These are phyloP conservation scores for Arachnopeziza araneosa DNA, from an alignment of 2,329 filamentous ascomycete species.

Conservation along the genomic window DNA sequence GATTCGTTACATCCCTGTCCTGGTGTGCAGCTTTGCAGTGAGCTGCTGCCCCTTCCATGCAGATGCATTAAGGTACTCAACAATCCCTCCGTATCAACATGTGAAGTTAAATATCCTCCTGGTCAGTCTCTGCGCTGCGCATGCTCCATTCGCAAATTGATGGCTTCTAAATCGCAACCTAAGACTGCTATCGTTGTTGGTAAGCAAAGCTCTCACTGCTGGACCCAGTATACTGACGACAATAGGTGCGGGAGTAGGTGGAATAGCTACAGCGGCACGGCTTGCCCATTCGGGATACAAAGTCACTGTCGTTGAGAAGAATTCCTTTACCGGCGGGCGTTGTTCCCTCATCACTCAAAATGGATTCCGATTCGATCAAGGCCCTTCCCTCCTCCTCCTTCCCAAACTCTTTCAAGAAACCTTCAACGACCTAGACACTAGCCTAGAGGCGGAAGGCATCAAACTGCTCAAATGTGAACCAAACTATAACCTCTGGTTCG, in stretches of 20 bases:
- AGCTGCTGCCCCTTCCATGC: no score
- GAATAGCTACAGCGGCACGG: slow-evolving; percentile 65
- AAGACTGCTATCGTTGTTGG: slow-evolving; percentile 50
- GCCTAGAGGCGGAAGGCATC: slow-evolving; percentile 59
- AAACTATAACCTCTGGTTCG: slow-evolving; percentile 71
- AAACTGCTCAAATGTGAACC: slow-evolving; percentile 65
- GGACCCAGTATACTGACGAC: slow-evolving; percentile 7
- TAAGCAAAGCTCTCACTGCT: slow-evolving; percentile 27
- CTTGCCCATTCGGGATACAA: slow-evolving; percentile 63
- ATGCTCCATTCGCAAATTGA: slow-evolving; percentile 4
- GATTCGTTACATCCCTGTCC: no score
- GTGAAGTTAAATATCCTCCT: no score
- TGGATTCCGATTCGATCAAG: slow-evolving; percentile 69
- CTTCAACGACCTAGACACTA: slow-evolving; percentile 63
- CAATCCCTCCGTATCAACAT: no score
- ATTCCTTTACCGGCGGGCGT: slow-evolving; percentile 64
- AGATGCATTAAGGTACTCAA: no score
- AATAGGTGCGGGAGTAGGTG: slow-evolving; percentile 63
- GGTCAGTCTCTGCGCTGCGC: slow-evolving; percentile 13
- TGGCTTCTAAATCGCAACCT: slow-evolving; percentile 26
- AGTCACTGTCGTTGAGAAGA: slow-evolving; percentile 77
- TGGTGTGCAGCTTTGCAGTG: no score
- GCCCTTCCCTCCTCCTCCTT: slow-evolving; percentile 66
- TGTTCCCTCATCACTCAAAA: slow-evolving; percentile 59
- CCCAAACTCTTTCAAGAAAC: slow-evolving; percentile 65